Base-by-base conservation (phyloP, 2,329 filamentous ascomycete genomes). In the Xylariaceae sp. region DNA sequence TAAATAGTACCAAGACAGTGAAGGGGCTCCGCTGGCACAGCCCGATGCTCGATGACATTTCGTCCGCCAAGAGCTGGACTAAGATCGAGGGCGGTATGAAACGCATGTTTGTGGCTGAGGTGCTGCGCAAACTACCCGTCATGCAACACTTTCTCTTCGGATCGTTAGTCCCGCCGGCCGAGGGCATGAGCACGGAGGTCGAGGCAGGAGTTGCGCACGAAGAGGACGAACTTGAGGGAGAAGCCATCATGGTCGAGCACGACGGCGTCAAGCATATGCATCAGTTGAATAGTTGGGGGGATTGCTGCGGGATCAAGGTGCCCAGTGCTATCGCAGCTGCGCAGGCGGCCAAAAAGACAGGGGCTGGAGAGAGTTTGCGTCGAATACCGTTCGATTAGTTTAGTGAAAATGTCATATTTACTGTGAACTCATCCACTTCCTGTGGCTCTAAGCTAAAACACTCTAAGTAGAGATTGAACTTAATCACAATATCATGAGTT, bases 131-230 rank as follows among this genome's bases (percentile, higher is more conserved):
- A 73, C 72, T 99, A 50, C 94, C 94, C 1, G 93, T 99, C 36
- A 97, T 97, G 92, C 94, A 99, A 74, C 95, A 99, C 72, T 99
- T 99, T 65, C 69, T 99, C 49, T 99, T 99, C 67, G 94, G 94
- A 1, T 88, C 86, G 7, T 73, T 99, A 44, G 80, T 99, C 1
- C 87, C 91, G 0, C 91, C 93, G 0, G 84, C 80, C 0, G 84
- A 91, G 18, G 90, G 84, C 1, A 97, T 99, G 94, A 89, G 84
- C 58, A 81, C 78, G 40, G 83, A 86, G 63, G 74, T 75, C 21
- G 80, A 84, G 40, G 73, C 74, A 1, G 80, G 76, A n/a, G 66
- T 71, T 4, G 66, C 69, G 2, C 70, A 70, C 3, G 77, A 79
- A 35, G 81, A 80, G 9, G 77, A 77, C 23, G 81, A 83, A 55